Evolutionary conservation across 2,329 filamentous ascomycete genomes (phyloP).

Genomic region (Trichoderma arundinaceum): DNA sequence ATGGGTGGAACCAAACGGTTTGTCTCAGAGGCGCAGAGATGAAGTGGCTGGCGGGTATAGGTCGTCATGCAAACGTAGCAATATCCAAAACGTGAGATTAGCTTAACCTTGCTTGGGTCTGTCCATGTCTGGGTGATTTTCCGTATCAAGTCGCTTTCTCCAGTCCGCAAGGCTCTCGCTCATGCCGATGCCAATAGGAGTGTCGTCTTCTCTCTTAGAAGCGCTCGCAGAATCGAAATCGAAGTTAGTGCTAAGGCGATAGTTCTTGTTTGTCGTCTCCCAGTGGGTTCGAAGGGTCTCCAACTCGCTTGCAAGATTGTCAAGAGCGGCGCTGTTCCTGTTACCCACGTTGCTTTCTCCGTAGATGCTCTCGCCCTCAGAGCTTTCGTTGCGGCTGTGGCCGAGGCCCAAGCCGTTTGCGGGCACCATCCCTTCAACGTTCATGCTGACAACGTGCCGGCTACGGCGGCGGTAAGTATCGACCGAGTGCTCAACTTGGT

Average conservation of each 20-base stretch:
- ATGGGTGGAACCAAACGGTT: neutral
- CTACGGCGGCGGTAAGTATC: conserved; percentile 89
- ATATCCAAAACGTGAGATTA: conserved; percentile 37
- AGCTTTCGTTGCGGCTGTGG: conserved; percentile 61
- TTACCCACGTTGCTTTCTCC: conserved; percentile 57
- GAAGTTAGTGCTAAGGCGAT: conserved; percentile 86
- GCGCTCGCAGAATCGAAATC: conserved; percentile 70
- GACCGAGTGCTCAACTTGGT: conserved; percentile 92
- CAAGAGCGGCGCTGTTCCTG: conserved; percentile 72
- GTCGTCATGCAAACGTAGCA: conserved; percentile 42
- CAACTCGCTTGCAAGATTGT: conserved; percentile 89
- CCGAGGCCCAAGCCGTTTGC: conserved; percentile 48
- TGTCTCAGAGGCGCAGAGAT: conserved; percentile 31
- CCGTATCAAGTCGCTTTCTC: conserved; percentile 74
- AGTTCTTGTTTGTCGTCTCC: conserved; percentile 95
- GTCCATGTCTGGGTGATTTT: conserved; percentile 43
- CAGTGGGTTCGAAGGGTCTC: conserved; percentile 89
- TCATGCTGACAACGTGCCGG: conserved; percentile 61
- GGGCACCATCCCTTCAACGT: conserved; percentile 49
- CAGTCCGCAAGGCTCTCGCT: conserved; percentile 79
- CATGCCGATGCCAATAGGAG: conserved; percentile 53
- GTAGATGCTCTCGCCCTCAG: conserved; percentile 67
- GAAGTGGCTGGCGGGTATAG: conserved; percentile 42
- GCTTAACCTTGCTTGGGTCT: conserved; percentile 39
- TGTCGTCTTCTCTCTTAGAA: conserved; percentile 53